phyloP scores from a whole-genome alignment of 2,329 filamentous ascomycete species.

The Aureobasidium pullulans region DNA sequence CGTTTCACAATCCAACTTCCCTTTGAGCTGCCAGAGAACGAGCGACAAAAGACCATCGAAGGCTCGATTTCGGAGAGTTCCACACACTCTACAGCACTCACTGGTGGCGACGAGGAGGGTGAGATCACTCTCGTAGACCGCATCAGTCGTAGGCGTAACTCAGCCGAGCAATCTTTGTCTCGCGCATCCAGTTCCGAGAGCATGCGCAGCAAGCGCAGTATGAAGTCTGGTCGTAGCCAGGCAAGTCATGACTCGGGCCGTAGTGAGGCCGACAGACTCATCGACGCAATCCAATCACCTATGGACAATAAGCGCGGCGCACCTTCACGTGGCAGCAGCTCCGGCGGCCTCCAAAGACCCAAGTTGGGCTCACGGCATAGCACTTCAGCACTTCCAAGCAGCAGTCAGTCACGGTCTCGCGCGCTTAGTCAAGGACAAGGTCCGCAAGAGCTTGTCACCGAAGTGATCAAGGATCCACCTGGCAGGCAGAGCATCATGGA shows the following conservation, averaged over 20 bases:
- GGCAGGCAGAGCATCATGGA: conserved; percentile 32
- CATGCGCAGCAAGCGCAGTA: conserved; percentile 45
- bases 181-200: conserved; percentile 37
- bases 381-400: conserved; percentile 15
- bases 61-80: not conserved
- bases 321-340: conserved; percentile 20
- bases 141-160: not conserved
- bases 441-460: not conserved
- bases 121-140: conserved; percentile 13
- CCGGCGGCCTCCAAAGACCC: conserved; percentile 16
- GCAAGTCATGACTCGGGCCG: conserved; percentile 23
- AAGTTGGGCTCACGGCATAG: conserved; percentile 23
- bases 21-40: conserved; percentile 55
- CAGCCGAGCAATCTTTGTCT: conserved; percentile 17
- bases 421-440: conserved; percentile 18
- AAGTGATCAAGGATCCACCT: conserved; percentile 23
- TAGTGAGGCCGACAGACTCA: conserved; percentile 62
- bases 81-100: conserved; percentile 14
- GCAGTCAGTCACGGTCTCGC: not conserved
- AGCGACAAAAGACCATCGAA: conserved; percentile 18
- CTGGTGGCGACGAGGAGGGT: conserved; percentile 21
- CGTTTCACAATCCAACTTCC: conserved; percentile 74
- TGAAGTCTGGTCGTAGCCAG: conserved; percentile 31
- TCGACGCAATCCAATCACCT: conserved; percentile 62
- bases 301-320: conserved; percentile 17